Evolutionary conservation across 352 stramenopile species (phyloP), one percentile per base, ranked within the genome.

Genomic region (Phytophthora nicotianae): DNA sequence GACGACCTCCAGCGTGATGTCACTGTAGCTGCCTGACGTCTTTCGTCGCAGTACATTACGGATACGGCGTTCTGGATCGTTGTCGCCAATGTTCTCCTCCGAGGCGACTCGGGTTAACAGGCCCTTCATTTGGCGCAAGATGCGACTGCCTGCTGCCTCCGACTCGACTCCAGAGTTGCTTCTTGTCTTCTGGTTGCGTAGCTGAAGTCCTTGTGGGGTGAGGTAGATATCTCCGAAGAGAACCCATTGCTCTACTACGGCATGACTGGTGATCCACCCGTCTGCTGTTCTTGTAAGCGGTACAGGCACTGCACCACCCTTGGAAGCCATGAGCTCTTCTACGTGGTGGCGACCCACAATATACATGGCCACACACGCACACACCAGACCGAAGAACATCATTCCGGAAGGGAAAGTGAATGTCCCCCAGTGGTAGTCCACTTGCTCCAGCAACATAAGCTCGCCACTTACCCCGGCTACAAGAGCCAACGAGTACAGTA

Each of bases 201-300:
- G 53, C n/a, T 82, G 68, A 16, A 93, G 70, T 16, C 83, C 86
- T 19, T 81, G 71, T 0, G 68, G 60, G 6, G 86, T 95, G 23
- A 95, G 58, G 37, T 85, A 81, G 35, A 95, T 78, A 40, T 93
- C 80, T 23, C 86, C 86, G 21, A 95, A 88, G 17, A 95, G 77
- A 58, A 91, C 86, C 86, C 86, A 95, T 54, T 90, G 80, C 64
- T 95, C 86, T 5, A 86, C 75, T 8, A 92, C 74, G 0, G 86
- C 86, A 58, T 91, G 84, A 38, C 74, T 87, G 5, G 86, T 95
- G 66, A 95, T 91, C 86, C 86, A 95, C 1, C 83, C 86, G 38
- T 90, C 73, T 17, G 61, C 83, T 26, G 86, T 95, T 6, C 82
- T 73, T 43, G 83, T 93, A 5, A 95, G 66, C 21, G 86, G 83